A percentile compares a stretch with the other conserved stretches of the same genome.
Evolutionary conservation across 768 basidiomycete genomes (phyloP).

Genomic region (Naganishia kalamii): DNA sequence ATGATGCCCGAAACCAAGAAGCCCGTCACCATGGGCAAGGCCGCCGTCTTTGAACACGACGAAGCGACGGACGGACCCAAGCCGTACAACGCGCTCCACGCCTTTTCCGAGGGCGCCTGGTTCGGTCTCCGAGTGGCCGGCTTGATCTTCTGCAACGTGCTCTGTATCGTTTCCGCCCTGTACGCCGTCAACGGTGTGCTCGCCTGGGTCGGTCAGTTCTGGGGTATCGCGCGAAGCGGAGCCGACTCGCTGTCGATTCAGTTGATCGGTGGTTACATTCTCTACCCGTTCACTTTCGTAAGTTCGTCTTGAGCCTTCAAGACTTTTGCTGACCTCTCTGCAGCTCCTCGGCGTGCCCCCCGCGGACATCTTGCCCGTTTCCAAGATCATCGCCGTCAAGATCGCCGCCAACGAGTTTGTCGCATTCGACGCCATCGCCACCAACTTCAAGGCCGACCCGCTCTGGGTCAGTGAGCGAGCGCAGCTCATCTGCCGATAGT

Average conservation of each 20-base stretch:
- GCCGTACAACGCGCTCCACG: slow-evolving; percentile 70
- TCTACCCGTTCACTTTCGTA: slow-evolving; percentile 65
- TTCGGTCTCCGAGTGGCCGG: slow-evolving; percentile 83
- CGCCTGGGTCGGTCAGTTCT: slow-evolving; percentile 81
- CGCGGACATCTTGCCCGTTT: slow-evolving; percentile 70
- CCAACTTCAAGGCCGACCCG: slow-evolving; percentile 55
- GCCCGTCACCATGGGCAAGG: slow-evolving; percentile 50
- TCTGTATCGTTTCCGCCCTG: slow-evolving; percentile 77
- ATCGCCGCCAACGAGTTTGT: slow-evolving; percentile 54
- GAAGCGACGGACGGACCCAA: slow-evolving; percentile 53
- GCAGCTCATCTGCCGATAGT: slow-evolving; percentile 74
- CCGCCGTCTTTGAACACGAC: slow-evolving; percentile 31
- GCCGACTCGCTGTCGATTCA: slow-evolving; percentile 61
- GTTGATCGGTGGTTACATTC: slow-evolving; percentile 75
- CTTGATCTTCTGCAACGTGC: slow-evolving; percentile 71
- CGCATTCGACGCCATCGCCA: slow-evolving; percentile 40
- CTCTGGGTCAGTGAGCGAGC: slow-evolving; percentile 53
- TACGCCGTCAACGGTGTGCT: slow-evolving; percentile 74
- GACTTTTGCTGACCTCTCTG: slow-evolving; percentile 11
- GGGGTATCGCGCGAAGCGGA: slow-evolving; percentile 60
- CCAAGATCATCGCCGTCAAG: slow-evolving; percentile 76
- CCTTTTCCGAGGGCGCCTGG: slow-evolving; percentile 75
- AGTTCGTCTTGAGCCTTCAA: slow-evolving; percentile 53
- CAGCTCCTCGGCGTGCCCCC: slow-evolving; percentile 61
- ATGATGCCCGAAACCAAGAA: slow-evolving; percentile 71